phyloP scores from a whole-genome alignment of 106 monocot genomes.

The Gastrodia elata region DNA sequence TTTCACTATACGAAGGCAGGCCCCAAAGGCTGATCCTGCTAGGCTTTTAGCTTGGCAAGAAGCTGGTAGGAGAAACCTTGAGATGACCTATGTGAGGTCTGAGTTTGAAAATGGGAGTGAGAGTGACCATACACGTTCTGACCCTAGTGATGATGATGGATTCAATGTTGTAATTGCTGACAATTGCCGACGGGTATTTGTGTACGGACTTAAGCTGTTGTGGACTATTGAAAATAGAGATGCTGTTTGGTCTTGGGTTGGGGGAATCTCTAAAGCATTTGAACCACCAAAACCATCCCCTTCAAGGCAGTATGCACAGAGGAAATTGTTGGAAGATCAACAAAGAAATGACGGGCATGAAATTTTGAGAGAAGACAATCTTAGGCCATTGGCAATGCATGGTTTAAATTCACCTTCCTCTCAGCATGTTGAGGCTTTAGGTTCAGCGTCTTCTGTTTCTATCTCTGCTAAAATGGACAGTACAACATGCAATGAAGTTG shows the following conservation, averaged over 20 bases:
- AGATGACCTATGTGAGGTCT: constrained; percentile 57
- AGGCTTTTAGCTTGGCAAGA: constrained; percentile 88
- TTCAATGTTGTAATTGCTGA: constrained; percentile 94
- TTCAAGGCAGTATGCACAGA: constrained; percentile 82
- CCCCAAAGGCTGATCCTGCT: constrained; percentile 82
- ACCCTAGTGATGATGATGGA: constrained; percentile 96
- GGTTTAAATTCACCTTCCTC: constrained; percentile 22
- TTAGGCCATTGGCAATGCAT: constrained; percentile 19
- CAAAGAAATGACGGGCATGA: constrained; percentile 25
- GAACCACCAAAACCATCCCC: constrained; percentile 88
- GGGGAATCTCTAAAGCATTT: constrained; percentile 93
- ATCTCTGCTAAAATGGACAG: constrained; percentile 36
- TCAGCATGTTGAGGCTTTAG: constrained; percentile 24
- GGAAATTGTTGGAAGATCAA: constrained; percentile 57
- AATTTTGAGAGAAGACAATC: constrained; percentile 23
- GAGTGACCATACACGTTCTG: constrained; percentile 68
- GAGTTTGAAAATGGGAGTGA: constrained; percentile 77
- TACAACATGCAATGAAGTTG: constrained; percentile 22
- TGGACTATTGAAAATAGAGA: constrained; percentile 96
- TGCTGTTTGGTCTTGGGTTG: constrained; percentile 86
- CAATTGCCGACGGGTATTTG: constrained; percentile 82
- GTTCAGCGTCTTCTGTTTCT: constrained; percentile 15
- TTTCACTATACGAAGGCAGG: constrained; percentile 88
- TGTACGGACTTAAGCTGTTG: constrained; percentile 91
- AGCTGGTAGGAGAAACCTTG: constrained; percentile 52